Base-by-base conservation (phyloP, 2,329 filamentous ascomycete genomes). In the Cladosporium cucumerinum region DNA sequence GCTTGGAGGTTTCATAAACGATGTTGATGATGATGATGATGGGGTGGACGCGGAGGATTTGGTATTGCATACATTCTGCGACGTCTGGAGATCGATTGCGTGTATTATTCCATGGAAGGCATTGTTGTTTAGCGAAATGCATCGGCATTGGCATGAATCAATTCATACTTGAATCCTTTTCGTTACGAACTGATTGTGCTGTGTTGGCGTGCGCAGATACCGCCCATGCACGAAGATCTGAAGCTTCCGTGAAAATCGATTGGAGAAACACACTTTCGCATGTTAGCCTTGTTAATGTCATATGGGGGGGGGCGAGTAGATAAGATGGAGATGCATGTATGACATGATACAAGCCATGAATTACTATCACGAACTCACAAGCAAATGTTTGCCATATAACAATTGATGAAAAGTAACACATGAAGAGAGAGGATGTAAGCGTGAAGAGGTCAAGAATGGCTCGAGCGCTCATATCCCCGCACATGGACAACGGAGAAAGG, bases 1-100 rank as follows among this genome's bases (percentile, higher is more conserved):
- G 81, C 1, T 68, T 82, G 26, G 76, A 79, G 49, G 70, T 77
- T 28, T 69, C 67, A 28, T 73, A 34, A 59, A 10, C 5, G 51
- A 58, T 34, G 30, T 18, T 39, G 5, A n/a, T 12, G 49, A 16
- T 32, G 51, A 54, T 28, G 23, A 30, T 28, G 48, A 25, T n/a
- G 25, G 16, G 11, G 18, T 12, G n/a, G 5, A 46, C 5, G 39
- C 16, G 51, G 51, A 54, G n/a, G 10, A 16, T 7, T 16, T 52
- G 30, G 28, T 54, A 21, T n/a, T 18, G 32, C 32, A 54, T 8
- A 32, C 32, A 46, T n/a, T n/a, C 7, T 28, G 26, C 51, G 51
- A 54, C 51, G 26, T 46, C 39, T 46, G 39, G 39, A 46, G 8
- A 46, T 46, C n/a, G n/a, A 10, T 46, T 21, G 39, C n/a, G 7